These are phyloP conservation scores for Choricystis sp. DNA, from an alignment of 139 green algal species.

Conservation along the genomic window DNA sequence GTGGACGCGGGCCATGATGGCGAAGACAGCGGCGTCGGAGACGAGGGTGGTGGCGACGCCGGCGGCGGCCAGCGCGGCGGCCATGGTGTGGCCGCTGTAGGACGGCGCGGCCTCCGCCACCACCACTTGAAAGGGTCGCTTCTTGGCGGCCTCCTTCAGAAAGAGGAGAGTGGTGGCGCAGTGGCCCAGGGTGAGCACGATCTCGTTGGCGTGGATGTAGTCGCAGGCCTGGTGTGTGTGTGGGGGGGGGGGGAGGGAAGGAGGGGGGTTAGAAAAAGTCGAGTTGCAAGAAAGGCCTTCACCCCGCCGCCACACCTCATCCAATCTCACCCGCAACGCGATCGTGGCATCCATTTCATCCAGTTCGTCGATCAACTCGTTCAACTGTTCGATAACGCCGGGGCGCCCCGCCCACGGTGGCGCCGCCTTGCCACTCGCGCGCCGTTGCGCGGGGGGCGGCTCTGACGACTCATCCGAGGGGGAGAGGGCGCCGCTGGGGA, in stretches of 20 bases:
- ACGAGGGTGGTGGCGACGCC: constrained; percentile 78
- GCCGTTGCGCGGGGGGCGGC: not conserved
- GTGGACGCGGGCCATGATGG: constrained; percentile 91
- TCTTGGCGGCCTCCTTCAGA: constrained; percentile 67
- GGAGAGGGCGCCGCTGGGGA: not conserved
- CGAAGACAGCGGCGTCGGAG: constrained; percentile 80
- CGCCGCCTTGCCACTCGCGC: not conserved
- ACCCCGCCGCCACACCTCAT: not conserved
- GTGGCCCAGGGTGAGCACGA: constrained; percentile 69
- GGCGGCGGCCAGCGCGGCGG: constrained; percentile 46
- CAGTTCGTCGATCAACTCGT: constrained; percentile 87
- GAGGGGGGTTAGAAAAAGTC: not conserved
- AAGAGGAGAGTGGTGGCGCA: constrained; percentile 65
- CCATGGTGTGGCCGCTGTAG: constrained; percentile 76
- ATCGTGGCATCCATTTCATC: constrained; percentile 70
- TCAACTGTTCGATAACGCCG: constrained; percentile 78
- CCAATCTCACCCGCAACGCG: constrained; percentile 19
- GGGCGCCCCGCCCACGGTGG: constrained; percentile 39
- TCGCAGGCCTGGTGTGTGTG: constrained; percentile 53
- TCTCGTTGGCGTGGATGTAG: constrained; percentile 86
- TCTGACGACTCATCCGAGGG: not conserved
- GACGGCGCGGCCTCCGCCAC: constrained; percentile 78
- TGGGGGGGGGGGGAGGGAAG: not conserved
- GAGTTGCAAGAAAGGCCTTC: not conserved
- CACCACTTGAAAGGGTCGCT: constrained; percentile 84